A percentile compares a stretch with the other conserved stretches of the same genome.
Conservation (phyloP, 2,329 filamentous ascomycete genomes). For the Phialemoniopsis sp. region DNA sequence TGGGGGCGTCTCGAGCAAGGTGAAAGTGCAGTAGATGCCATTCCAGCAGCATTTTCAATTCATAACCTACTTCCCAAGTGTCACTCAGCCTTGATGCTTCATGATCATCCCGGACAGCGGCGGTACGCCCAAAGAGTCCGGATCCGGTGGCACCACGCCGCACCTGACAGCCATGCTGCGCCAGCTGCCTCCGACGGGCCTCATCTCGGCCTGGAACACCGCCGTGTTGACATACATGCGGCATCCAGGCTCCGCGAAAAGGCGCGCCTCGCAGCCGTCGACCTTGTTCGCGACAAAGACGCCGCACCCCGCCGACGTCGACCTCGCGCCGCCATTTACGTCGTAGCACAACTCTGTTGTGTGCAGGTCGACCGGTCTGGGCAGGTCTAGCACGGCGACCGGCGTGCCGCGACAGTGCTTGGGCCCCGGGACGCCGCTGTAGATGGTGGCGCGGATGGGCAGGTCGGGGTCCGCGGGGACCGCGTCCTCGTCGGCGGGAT, state of each 20-base stretch:
- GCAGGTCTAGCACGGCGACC: slow-evolving; percentile 18
- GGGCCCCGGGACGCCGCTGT: slow-evolving; percentile 26
- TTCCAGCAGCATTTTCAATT: no score
- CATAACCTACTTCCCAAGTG: no score
- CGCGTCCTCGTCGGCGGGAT: slow-evolving; percentile 9
- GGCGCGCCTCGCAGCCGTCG: slow-evolving; percentile 28
- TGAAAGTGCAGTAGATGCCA: no score
- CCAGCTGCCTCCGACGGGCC: slow-evolving; percentile 25
- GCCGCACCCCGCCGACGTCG: slow-evolving; percentile 21
- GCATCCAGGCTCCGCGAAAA: slow-evolving; percentile 29
- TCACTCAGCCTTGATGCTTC: not conserved
- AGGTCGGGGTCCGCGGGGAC: slow-evolving; percentile 34
- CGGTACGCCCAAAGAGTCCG: slow-evolving; percentile 15
- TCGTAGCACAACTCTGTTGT: slow-evolving; percentile 26
- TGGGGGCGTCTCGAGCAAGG: no score
- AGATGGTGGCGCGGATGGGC: slow-evolving; percentile 43
- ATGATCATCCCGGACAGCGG: slow-evolving; percentile 14
- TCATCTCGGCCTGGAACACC: slow-evolving; percentile 27
- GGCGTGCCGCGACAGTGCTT: slow-evolving; percentile 26
- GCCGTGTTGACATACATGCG: slow-evolving; percentile 26
- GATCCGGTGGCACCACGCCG: slow-evolving; percentile 19
- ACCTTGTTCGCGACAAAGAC: slow-evolving; percentile 28
- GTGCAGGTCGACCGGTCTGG: slow-evolving; percentile 17
- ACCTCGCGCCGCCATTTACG: slow-evolving; percentile 7
- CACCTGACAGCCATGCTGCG: slow-evolving; percentile 28